phyloP scores from a whole-genome alignment of 2,329 filamentous ascomycete species.

The Claviceps fusiformis region DNA sequence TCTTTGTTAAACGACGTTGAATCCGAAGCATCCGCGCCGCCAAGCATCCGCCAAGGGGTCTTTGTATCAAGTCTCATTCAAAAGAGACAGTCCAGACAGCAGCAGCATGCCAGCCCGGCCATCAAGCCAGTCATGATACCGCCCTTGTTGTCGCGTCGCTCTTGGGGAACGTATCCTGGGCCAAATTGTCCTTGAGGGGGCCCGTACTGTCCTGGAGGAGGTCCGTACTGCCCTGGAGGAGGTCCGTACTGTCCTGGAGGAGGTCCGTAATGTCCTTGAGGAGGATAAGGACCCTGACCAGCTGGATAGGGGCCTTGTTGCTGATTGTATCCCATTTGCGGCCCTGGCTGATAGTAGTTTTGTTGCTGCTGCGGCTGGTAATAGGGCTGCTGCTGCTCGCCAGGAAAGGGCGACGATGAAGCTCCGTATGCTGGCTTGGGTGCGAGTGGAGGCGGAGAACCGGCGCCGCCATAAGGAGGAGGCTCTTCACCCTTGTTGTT shows the following conservation, averaged over 20 bases:
- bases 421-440: conserved; percentile 32
- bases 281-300: conserved; percentile 21
- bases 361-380: conserved; percentile 13
- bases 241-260: conserved; percentile 21
- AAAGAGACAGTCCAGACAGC: conserved; percentile 44
- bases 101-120: conserved; percentile 42
- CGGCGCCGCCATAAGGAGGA: conserved; percentile 29
- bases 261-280: conserved; percentile 21
- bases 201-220: conserved; percentile 19
- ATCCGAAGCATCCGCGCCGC: background rate
- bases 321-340: conserved; percentile 30
- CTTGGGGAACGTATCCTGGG: conserved; percentile 23
- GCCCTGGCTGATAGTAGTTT: conserved; percentile 27
- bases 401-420: background rate
- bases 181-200: conserved; percentile 11
- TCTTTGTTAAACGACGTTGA: background rate
- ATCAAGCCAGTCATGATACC: conserved; percentile 32
- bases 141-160: conserved; percentile 18
- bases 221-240: conserved; percentile 9
- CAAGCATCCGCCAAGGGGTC: background rate
- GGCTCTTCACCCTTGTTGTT: conserved; percentile 34
- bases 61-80: conserved; percentile 16
- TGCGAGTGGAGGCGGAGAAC: conserved; percentile 17
- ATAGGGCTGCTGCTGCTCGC: conserved; percentile 11
- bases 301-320: conserved; percentile 21